Percentiles rank a stretch among this genome's conserved stretches.
phyloP scores from a whole-genome alignment of 805 yeast species.

The Saccharomycopsis sp. region DNA sequence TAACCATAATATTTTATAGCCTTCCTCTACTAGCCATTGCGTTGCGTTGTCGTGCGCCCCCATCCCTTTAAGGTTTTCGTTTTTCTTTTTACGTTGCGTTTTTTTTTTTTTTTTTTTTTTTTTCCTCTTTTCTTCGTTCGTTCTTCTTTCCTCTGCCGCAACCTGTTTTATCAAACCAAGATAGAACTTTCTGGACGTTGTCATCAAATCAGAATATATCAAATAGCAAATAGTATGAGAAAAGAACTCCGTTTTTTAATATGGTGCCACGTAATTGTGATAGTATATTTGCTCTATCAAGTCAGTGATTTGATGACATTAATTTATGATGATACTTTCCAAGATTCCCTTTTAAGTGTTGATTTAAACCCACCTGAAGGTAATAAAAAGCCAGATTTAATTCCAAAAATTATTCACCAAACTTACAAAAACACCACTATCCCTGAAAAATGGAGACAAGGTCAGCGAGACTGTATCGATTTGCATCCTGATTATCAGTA shows the following conservation, averaged over 20 bases:
- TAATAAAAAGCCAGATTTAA: slow-evolving; percentile 44
- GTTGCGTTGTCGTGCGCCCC: no score
- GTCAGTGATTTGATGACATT: slow-evolving; percentile 68
- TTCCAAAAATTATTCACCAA: slow-evolving; percentile 90
- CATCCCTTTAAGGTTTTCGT: no score
- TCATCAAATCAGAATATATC: no score
- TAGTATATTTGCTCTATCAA: slow-evolving; percentile 49
- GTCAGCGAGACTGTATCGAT: slow-evolving; percentile 70
- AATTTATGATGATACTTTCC: slow-evolving; percentile 62
- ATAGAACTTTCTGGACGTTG: no score
- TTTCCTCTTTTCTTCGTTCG: no score
- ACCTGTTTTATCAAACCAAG: no score
- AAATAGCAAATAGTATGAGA: no score
- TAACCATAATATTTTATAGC: no score
- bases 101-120: no score
- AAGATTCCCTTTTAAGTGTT: slow-evolving; percentile 53
- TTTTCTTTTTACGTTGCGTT: no score
- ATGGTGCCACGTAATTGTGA: slow-evolving; percentile 49
- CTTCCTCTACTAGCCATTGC: no score
- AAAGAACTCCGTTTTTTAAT: slow-evolving; percentile 58
- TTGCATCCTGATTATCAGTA: slow-evolving; percentile 85
- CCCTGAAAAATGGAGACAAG: slow-evolving; percentile 75
- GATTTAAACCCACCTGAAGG: slow-evolving; percentile 52
- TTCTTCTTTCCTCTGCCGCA: no score
- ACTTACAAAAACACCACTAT: slow-evolving; percentile 75